These are phyloP conservation scores for Backusella westeae DNA, from an alignment of 192 early-diverging fungal genomes.

Conservation along the genomic window DNA sequence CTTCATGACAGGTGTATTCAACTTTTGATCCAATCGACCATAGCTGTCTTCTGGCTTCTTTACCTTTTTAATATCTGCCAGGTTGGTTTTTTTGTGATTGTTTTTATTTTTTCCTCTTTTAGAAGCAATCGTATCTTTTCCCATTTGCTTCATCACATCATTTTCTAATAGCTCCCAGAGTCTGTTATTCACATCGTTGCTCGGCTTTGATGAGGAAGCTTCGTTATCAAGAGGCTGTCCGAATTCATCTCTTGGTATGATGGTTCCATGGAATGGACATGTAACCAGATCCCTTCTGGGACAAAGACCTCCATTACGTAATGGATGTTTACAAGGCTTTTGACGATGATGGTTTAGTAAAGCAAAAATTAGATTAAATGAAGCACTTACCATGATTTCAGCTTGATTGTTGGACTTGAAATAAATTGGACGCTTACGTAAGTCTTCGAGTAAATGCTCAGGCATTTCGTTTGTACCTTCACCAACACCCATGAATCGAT, in stretches of 20 bases:
- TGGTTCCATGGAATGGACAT: constrained; percentile 65
- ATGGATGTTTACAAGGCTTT: constrained; percentile 60
- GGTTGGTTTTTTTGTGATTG: constrained; percentile 32
- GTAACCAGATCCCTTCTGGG: constrained; percentile 61
- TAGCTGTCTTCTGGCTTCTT: constrained; percentile 31
- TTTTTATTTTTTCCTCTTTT: constrained; percentile 21
- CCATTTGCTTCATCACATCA: constrained; percentile 43
- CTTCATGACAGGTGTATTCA: constrained; percentile 19
- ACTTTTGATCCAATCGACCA: constrained; percentile 28
- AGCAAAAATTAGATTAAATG: background rate
- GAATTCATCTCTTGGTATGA: constrained; percentile 59
- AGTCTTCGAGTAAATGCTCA: constrained; percentile 42
- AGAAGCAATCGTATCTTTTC: constrained; percentile 8
- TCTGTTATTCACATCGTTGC: constrained; percentile 12
- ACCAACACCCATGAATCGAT: constrained; percentile 64
- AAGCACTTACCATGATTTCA: constrained; percentile 44
- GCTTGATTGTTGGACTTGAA: constrained; percentile 38
- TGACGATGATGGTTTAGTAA: background rate
- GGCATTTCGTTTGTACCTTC: constrained; percentile 59
- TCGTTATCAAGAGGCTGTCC: constrained; percentile 36
- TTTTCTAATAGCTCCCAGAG: constrained; percentile 49
- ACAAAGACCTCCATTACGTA: constrained; percentile 61
- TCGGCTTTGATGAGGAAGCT: constrained; percentile 5
- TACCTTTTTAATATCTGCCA: constrained; percentile 44
- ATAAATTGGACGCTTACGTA: constrained; percentile 57